Evolutionary conservation across 2,329 filamentous ascomycete species (phyloP), one percentile per base, ranked within the genome.

Genomic region (Xylaria sp.): DNA sequence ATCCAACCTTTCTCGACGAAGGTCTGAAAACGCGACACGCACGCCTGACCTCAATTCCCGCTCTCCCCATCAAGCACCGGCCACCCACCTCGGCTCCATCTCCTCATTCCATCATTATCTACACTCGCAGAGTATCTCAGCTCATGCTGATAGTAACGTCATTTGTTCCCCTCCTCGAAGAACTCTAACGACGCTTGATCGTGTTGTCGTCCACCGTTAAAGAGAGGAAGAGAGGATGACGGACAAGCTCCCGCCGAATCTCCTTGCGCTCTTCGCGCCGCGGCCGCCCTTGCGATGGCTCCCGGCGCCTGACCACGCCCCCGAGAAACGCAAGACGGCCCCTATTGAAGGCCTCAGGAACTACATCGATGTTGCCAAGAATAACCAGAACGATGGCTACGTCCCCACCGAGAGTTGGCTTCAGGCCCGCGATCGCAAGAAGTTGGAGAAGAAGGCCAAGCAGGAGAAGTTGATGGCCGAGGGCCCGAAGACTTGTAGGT

Each of bases 231-330:
- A 57, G 69, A 79, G 68, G 63, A 99, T 97, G 94, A 97, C 94
- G 54, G 93, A 97, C 82, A 94, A 95, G 77, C 88, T 99, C 18
- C 93, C 94, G 60, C 91, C 90, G 58, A 93, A 96, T 73, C 84
- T 97, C 61, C 83, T 97, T 69, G 90, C 90, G 76, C 90, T 97
- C 67, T 99, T 99, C 79, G 90, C 93, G 77, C 91, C 94, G 73
- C 90, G 94, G 61, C 94, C 94, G 68, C 89, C 93, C 61, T 79
- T 97, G 73, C 89, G 92, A 76, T 97, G 91, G 83, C 86, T 96
- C 62, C 88, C 89, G 62, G 90, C 92, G 5, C 81, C 83, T 68
- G 93, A 97, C 76, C 82, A 90, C 73, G 85, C 92, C 63, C 89
- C 92, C 9, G 91, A 94, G 76, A 84, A 92, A 66, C 88, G 91